These are phyloP conservation scores for Gastrolobium villosum DNA, from an alignment of 306 rosid genomes.

Conservation along the genomic window DNA sequence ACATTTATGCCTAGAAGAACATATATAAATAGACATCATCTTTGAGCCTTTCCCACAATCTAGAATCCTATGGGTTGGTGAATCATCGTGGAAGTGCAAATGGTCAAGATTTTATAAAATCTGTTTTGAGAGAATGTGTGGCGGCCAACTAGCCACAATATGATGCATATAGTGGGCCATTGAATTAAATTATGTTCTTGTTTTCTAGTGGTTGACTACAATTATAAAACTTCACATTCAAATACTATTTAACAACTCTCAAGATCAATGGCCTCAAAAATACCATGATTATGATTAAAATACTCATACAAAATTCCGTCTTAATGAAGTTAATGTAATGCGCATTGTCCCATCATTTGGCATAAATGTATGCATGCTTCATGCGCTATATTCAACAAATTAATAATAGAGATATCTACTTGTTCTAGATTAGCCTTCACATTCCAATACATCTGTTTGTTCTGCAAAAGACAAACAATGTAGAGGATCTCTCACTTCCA, in stretches of 20 bases:
- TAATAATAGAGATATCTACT: background rate
- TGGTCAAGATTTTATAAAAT: conserved; percentile 12
- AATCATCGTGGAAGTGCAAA: conserved; percentile 6
- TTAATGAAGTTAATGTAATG: background rate
- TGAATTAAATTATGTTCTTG: conserved; percentile 26
- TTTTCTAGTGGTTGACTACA: conserved; percentile 18
- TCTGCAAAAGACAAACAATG: no score
- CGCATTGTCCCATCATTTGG: background rate
- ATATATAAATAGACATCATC: conserved; percentile 25
- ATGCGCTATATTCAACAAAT: conserved; percentile 10
- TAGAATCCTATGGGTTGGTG: conserved; percentile 47
- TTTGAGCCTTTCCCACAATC: conserved; percentile 41
- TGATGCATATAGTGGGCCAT: conserved; percentile 11
- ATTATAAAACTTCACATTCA: background rate
- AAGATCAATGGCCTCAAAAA: background rate
- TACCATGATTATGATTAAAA: background rate
- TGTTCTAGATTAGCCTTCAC: no score
- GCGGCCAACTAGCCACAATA: conserved; percentile 11
- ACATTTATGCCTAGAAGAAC: background rate
- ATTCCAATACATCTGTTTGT: no score
- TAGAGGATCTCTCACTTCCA: no score
- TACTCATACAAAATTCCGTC: background rate
- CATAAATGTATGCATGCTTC: background rate
- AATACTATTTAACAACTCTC: background rate
- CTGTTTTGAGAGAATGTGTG: background rate